Evolutionary conservation across 2,329 filamentous ascomycete species (phyloP), one percentile per base, ranked within the genome.

Genomic region (Trichothecium sympodiale): DNA sequence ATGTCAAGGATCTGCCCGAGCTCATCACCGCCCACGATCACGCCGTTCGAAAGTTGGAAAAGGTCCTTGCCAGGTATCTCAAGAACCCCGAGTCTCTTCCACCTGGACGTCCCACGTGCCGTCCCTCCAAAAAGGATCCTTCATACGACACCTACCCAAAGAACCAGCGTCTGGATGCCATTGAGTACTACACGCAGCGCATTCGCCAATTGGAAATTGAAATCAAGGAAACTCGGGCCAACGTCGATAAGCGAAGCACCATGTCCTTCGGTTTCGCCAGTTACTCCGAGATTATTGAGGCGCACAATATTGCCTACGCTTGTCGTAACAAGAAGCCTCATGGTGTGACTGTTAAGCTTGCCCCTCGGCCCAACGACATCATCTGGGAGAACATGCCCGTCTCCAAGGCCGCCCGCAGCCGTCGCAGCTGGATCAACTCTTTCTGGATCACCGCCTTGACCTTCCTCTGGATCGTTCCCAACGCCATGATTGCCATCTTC

Each of bases 361-460:
- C 91, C 1, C 87, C 91, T 3, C 77, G 78, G 39, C 89, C 91
- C 3, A 86, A 83, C 52, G 89, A 96, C 54, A 74, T 98, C 36
- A 94, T 98, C 44, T 98, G 91, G 91, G 81, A 86, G 54, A 98
- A 98, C 50, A 73, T 98, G 63, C 71, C 77, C 5, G 63, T 96
- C 38, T 74, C 69, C 13, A 77, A 77, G 28, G 64, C 73, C 18
- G 72, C 77, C 1, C 75, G 88, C 36, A 72, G 71, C 42, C 83
- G 81, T 62, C 81, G 81, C 47, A 70, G 80, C 28, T 70, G 89
- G 42, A 68, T 86, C 49, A 94, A 91, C 60, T 82, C 82, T 41
- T 57, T 94, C 38, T 95, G 88, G 86, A 80, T 94, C 29, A 64
- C 73, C 3, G 48, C 89, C 1, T 61, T 98, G 35, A 96, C 89